Evolutionary conservation across 192 early-diverging fungal species (phyloP), one percentile per base, ranked within the genome.

Genomic region (Neocallimastix lanati): DNA sequence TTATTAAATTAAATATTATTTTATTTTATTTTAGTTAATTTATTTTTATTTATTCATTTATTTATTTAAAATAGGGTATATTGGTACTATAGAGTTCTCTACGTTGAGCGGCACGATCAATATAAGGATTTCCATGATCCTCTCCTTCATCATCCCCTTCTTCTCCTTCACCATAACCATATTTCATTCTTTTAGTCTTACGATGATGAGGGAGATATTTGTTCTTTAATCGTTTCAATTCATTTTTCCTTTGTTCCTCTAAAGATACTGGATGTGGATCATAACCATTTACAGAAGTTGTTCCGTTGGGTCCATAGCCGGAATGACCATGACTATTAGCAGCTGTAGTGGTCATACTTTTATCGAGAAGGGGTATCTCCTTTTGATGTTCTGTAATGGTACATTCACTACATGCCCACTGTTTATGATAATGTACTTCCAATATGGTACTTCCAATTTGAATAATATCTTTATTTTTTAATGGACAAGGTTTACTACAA

Each of bases 401-500:
- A 79, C 93, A 94, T 12, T 81, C 82, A 28, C 85, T 83, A 79
- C 93, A 94, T 25, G 87, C 88, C 86, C 86, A 88, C 4, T 87
- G 82, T 36, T 85, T 81, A 77, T 94, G 93, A 28, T 87, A 79
- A 82, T 94, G 93, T 7, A 92, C 86, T 18, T 90, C 81, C 27
- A 93, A 82, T 9, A 76, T 80, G 3, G 92, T 92, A 4, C 85
- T 80, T 0, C 93, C 93, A 28, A 93, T 81, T 16, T 78, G 76
- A 2, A 94, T 21, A 1, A 29, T 81, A 82, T 93, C 92, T 76
- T 85, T 36, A 80, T 94, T 91, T 6, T 82, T 38, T 25, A 94
- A 79, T 25, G 67, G 80, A 13, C 78, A 81, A 0, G 93, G 93
- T 28, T 86, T 83, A 81, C 91, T 92, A 28, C 28, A 28, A 78